A percentile compares a stretch with the other conserved stretches of the same genome.
phyloP scores from a whole-genome alignment of 2,329 filamentous ascomycete genomes.

The Ploettnerulaceae sp. region DNA sequence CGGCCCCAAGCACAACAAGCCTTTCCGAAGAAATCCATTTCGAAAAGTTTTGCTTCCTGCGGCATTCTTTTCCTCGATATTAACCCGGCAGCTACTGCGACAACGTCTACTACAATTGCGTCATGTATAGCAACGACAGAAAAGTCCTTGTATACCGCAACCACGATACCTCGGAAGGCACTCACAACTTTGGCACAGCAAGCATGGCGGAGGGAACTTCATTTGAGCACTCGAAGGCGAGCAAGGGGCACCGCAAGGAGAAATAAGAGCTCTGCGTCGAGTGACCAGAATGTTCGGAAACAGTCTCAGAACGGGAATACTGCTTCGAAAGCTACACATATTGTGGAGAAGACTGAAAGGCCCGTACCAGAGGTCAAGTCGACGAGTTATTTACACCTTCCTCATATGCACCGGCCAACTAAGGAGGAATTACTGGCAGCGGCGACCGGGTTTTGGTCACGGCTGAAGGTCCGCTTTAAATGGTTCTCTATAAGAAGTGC shows the following conservation, averaged over 20 bases:
- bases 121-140: slow-evolving; percentile 21
- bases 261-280: slow-evolving; percentile 33
- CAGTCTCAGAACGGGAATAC: slow-evolving; percentile 21
- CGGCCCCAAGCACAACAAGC: slow-evolving; percentile 29
- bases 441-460: slow-evolving; percentile 87
- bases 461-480: slow-evolving; percentile 88
- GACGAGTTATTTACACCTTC: slow-evolving; percentile 52
- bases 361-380: slow-evolving; percentile 26
- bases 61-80: slow-evolving; percentile 48
- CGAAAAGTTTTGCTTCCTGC: slow-evolving; percentile 50
- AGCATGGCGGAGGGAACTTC: slow-evolving; percentile 30
- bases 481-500: slow-evolving; percentile 95
- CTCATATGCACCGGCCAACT: slow-evolving; percentile 69
- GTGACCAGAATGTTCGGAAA: slow-evolving; percentile 21
- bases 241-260: slow-evolving; percentile 24
- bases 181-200: slow-evolving; percentile 18
- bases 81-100: slow-evolving; percentile 35
- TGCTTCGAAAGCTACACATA: slow-evolving; percentile 15
- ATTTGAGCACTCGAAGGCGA: slow-evolving; percentile 28
- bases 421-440: slow-evolving; percentile 91
- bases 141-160: slow-evolving; percentile 25
- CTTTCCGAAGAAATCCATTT: slow-evolving; percentile 35
- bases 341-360: slow-evolving; percentile 15
- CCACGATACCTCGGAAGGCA: slow-evolving; percentile 10
- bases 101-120: slow-evolving; percentile 31